Percentiles rank a stretch among this genome's conserved stretches.
phyloP scores from a whole-genome alignment of 371 early-diverging fungal species.

The Actinomucor elegans region DNA sequence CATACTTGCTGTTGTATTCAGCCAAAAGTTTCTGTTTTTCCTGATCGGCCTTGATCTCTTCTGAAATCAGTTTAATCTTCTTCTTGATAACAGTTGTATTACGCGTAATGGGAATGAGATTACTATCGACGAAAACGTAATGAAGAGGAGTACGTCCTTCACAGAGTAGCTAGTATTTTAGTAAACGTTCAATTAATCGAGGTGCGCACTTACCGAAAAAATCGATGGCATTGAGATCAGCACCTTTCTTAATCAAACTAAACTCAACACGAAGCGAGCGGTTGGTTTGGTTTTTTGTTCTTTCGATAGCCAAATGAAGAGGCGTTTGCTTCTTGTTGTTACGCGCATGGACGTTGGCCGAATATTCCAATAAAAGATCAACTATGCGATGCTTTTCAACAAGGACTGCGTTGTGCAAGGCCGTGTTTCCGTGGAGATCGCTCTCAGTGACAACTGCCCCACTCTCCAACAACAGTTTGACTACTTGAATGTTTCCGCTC shows the following conservation, averaged over 20 bases:
- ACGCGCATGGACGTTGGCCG: conserved; percentile 28
- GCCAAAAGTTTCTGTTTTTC: conserved; percentile 11
- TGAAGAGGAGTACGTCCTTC: conserved; percentile 60
- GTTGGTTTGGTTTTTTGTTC: conserved; percentile 51
- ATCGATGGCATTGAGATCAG: conserved; percentile 46
- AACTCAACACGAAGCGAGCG: conserved; percentile 55
- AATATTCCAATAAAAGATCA: conserved; percentile 37
- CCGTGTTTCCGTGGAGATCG: conserved; percentile 24
- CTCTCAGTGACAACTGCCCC: conserved; percentile 15
- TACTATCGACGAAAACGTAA: conserved; percentile 42
- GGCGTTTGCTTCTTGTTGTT: conserved; percentile 42
- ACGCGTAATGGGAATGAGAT: conserved; percentile 46
- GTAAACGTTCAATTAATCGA: neutral
- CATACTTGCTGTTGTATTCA: neutral
- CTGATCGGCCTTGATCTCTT: conserved; percentile 14
- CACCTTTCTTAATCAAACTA: conserved; percentile 42
- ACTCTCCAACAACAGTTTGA: conserved; percentile 12
- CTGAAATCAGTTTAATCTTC: conserved; percentile 14
- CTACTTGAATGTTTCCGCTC: conserved; percentile 14
- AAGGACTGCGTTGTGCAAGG: conserved; percentile 50
- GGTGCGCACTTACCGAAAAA: conserved; percentile 33
- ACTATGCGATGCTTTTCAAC: conserved; percentile 40
- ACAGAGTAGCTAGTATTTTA: neutral
- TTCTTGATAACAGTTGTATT: conserved; percentile 15
- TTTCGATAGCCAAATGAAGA: conserved; percentile 55